A percentile compares a stretch with the other conserved stretches of the same genome.
These are phyloP conservation scores for Puya raimondii DNA, from an alignment of 176 grass and related monocot species.

Conservation along the genomic window DNA sequence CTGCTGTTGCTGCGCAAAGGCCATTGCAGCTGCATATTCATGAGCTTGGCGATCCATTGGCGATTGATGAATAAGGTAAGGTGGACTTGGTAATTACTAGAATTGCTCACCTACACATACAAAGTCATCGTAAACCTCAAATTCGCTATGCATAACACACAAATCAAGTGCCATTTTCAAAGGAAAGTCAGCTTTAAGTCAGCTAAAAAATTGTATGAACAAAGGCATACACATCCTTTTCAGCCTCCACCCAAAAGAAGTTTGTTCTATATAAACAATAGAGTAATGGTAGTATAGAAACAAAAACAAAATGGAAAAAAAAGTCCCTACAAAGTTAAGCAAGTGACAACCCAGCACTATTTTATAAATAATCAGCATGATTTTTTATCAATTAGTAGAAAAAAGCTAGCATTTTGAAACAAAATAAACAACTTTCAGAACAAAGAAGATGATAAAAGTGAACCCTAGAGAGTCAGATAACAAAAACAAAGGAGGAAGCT, in stretches of 20 bases:
- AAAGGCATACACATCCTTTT: too few species aligned
- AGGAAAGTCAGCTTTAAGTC: too few species aligned
- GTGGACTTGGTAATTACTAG: not conserved
- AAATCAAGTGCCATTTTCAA: too few species aligned
- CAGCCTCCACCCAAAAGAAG: too few species aligned
- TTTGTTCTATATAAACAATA: not conserved
- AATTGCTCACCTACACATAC: not conserved
- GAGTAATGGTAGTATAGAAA: not conserved
- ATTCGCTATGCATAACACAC: too few species aligned
- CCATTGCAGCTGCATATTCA: slow-evolving; percentile 78
- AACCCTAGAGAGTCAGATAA: not conserved
- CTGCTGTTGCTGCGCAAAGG: slow-evolving; percentile 73
- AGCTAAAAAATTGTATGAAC: too few species aligned
- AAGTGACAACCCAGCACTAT: not conserved
- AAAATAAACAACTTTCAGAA: not conserved
- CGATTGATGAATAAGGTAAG: not conserved
- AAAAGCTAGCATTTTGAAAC: not conserved
- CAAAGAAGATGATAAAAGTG: not conserved
- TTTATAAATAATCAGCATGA: not conserved
- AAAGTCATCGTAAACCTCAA: not conserved
- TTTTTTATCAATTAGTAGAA: not conserved
- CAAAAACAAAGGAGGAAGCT: not conserved
- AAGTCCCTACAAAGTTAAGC: not conserved
- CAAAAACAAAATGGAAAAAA: not conserved
- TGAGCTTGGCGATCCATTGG: slow-evolving; percentile 77